A percentile compares a stretch with the other conserved stretches of the same genome.
Conservation (phyloP, 805 yeast species). For the Monosporozyma solicola region DNA sequence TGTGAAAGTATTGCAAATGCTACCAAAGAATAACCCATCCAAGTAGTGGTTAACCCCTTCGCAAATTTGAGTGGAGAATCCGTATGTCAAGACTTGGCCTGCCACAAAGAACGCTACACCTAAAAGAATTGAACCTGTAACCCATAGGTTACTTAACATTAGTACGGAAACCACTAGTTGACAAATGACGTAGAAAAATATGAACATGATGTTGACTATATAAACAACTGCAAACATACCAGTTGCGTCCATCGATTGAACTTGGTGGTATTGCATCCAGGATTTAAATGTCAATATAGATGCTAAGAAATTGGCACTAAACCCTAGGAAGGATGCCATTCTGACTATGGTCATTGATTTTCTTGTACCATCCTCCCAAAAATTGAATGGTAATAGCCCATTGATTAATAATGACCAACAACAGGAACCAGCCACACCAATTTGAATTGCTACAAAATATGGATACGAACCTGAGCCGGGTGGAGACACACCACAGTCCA, state of each 20-base stretch:
- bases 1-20: conserved; percentile 69
- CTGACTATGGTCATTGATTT: conserved; percentile 52
- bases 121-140: conserved; percentile 70
- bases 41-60: conserved; percentile 68
- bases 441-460: conserved; percentile 74
- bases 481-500: conserved; percentile 89
- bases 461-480: conserved; percentile 70
- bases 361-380: conserved; percentile 90
- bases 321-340: conserved; percentile 44
- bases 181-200: conserved; percentile 53
- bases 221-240: conserved; percentile 64
- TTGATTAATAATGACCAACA: conserved; percentile 62
- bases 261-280: conserved; percentile 39
- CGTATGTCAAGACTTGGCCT: conserved; percentile 75
- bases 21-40: conserved; percentile 83
- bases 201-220: conserved; percentile 57
- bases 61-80: conserved; percentile 59
- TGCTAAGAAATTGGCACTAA: conserved; percentile 56
- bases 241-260: conserved; percentile 46
- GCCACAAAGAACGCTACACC: conserved; percentile 65
- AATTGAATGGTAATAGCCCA: conserved; percentile 76
- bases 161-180: conserved; percentile 60
- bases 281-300: conserved; percentile 65
- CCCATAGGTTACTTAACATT: conserved; percentile 76
- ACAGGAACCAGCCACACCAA: conserved; percentile 62